Evolutionary conservation across 352 stramenopile genomes (phyloP).

Genomic region (Lagenidium giganteum): DNA sequence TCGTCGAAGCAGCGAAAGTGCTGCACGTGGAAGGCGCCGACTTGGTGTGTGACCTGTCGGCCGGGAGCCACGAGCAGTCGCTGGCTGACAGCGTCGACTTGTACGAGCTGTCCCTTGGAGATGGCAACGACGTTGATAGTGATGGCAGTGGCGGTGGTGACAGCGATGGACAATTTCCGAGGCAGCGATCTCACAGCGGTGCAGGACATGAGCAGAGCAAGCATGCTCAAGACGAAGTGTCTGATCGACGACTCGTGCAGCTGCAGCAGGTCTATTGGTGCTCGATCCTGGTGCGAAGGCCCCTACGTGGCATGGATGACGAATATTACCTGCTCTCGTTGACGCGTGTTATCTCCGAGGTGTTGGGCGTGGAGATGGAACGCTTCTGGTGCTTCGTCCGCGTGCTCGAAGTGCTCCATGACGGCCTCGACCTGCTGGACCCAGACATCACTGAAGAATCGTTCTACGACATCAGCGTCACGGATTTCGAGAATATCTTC

Average conservation of each 20-base stretch:
- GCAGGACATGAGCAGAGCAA: no score
- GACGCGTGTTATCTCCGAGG: constrained; percentile 30
- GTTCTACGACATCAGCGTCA: constrained; percentile 31
- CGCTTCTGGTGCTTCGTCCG: constrained; percentile 74
- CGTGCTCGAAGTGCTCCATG: constrained; percentile 51
- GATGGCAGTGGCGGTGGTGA: no score
- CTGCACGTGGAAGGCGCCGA: constrained; percentile 25
- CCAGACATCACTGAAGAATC: constrained; percentile 24
- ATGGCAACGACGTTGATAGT: no score
- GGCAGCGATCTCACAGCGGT: no score
- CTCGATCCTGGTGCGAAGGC: constrained; percentile 22
- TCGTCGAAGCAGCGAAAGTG: constrained; percentile 41
- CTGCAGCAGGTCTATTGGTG: constrained; percentile 42
- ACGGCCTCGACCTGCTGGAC: constrained; percentile 42
- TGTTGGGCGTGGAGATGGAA: constrained; percentile 30
- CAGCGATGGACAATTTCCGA: no score
- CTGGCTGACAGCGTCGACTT: no score
- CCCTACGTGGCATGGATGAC: constrained; percentile 36
- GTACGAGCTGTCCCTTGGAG: no score
- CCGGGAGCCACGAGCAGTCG: no score
- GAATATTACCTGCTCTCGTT: constrained; percentile 26
- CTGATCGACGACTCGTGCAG: constrained; percentile 21
- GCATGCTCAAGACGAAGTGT: not conserved
- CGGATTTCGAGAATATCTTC: constrained; percentile 59
- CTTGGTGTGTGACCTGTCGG: no score